These are phyloP conservation scores for Annulohypoxylon nitens DNA, from an alignment of 495 filamentous ascomycete species.

Conservation along the genomic window DNA sequence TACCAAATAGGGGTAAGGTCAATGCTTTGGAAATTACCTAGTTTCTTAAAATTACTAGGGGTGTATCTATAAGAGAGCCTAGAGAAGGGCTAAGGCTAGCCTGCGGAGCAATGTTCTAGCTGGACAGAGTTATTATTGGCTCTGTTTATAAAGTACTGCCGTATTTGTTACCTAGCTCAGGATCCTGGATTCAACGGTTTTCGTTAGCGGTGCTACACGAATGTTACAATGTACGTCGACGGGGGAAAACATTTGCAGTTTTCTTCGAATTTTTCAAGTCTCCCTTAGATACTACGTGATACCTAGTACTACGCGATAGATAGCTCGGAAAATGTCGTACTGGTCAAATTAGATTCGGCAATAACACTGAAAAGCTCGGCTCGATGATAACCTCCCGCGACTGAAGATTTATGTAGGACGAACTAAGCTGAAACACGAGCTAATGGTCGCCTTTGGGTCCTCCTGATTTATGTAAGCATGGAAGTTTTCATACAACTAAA, in stretches of 20 bases:
- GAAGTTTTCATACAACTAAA: not conserved
- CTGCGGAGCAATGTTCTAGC: not conserved
- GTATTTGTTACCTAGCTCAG: not conserved
- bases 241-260: not conserved
- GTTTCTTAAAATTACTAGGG: not conserved
- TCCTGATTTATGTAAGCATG: not conserved
- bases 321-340: not conserved
- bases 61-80: constrained; percentile 2
- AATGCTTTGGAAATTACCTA: not conserved
- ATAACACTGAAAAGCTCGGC: not conserved
- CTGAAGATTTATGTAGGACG: not conserved
- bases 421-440: not conserved
- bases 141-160: constrained; percentile 1
- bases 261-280: not conserved
- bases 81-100: constrained; percentile 5
- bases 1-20: not conserved
- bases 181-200: constrained; percentile 1
- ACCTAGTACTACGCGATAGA: not conserved
- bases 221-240: not conserved
- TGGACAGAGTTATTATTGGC: not conserved
- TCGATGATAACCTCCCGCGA: not conserved
- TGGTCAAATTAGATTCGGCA: not conserved
- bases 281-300: not conserved
- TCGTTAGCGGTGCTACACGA: constrained; percentile 5
- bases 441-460: not conserved